Conservation (phyloP, 2,329 filamentous ascomycete genomes). For the Botryotinia globosa region DNA sequence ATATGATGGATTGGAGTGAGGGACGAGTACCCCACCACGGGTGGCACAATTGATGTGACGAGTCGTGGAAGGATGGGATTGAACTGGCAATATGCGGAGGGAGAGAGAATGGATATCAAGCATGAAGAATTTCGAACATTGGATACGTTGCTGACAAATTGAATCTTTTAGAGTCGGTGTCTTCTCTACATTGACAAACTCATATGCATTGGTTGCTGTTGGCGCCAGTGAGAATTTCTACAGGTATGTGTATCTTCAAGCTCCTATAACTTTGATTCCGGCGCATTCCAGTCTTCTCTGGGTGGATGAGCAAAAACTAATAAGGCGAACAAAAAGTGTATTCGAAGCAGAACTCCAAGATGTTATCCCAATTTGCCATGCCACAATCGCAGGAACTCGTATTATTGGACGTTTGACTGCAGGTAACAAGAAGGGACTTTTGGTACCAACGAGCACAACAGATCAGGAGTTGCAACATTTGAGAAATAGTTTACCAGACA, state of each 20-base stretch:
- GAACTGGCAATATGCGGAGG: not conserved
- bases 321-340: conserved; percentile 55
- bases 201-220: conserved; percentile 89
- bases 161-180: conserved; percentile 73
- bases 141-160: not conserved
- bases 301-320: conserved; percentile 5
- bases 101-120: not conserved
- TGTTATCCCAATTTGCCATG: conserved; percentile 93
- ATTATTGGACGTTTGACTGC: conserved; percentile 95
- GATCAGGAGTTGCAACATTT: conserved; percentile 98
- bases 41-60: conserved; percentile 3
- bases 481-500: conserved; percentile 88
- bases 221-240: conserved; percentile 99
- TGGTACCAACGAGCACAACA: conserved; percentile 92
- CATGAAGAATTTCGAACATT: not conserved
- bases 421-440: conserved; percentile 93
- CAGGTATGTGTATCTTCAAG: conserved; percentile 52
- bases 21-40: not conserved
- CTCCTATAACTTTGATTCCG: not conserved
- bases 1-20: not conserved
- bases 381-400: conserved; percentile 91
- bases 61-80: not conserved
- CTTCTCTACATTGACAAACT: conserved; percentile 95
- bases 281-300: not conserved
- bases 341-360: conserved; percentile 98